phyloP scores from a whole-genome alignment of 2,329 filamentous ascomycete genomes.

The Stagonosporopsis rhizophila region DNA sequence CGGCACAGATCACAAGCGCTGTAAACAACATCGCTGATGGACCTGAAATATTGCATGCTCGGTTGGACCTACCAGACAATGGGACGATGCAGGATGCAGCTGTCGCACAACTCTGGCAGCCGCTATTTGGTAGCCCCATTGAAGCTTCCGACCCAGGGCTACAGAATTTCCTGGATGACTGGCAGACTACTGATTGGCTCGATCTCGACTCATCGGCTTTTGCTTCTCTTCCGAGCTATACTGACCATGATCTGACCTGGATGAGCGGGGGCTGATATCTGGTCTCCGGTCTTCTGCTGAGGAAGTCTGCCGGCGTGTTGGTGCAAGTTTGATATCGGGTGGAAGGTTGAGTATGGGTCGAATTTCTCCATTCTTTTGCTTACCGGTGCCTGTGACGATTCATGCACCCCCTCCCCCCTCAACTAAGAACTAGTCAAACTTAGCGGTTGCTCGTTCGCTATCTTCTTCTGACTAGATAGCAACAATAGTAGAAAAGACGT shows the following conservation, averaged over 20 bases:
- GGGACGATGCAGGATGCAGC: neutral
- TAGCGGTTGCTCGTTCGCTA: no score
- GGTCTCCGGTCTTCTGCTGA: no score
- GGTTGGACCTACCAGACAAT: neutral
- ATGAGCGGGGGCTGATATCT: neutral
- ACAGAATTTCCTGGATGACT: constrained; percentile 37
- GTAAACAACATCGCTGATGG: neutral
- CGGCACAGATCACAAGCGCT: neutral
- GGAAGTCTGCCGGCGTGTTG: no score
- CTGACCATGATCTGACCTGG: constrained; percentile 16
- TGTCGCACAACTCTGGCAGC: constrained; percentile 23
- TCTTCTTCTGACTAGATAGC: no score
- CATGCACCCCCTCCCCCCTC: no score
- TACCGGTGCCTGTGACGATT: no score
- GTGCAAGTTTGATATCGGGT: no score
- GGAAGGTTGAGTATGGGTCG: no score
- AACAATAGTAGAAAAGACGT: no score
- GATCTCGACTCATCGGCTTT: constrained; percentile 45
- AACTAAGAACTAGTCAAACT: no score
- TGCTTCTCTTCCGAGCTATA: constrained; percentile 20
- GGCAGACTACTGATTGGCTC: constrained; percentile 47
- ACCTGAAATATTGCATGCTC: neutral
- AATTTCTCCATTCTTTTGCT: no score
- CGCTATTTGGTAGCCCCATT: constrained; percentile 32
- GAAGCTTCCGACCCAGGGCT: constrained; percentile 23